Evolutionary conservation across 129 eudicot genomes (phyloP).

Genomic region (Tagetes patula): DNA sequence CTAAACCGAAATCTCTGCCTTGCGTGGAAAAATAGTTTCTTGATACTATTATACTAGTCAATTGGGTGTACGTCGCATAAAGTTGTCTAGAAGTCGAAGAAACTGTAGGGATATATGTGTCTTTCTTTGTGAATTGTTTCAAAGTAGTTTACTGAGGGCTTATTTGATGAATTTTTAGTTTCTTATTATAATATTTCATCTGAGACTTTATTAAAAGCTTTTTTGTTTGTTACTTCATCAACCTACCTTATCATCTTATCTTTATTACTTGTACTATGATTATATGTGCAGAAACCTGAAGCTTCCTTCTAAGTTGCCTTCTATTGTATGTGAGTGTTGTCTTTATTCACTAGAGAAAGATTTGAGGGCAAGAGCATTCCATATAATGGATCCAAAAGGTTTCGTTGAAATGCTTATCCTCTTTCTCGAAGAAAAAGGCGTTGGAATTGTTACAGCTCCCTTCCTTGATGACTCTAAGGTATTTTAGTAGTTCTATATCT

Average conservation of each 20-base stretch:
- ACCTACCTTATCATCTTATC: not conserved
- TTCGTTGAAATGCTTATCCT: slow-evolving; percentile 71
- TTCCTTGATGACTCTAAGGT: slow-evolving; percentile 57
- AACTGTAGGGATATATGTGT: not conserved
- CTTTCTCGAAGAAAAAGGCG: slow-evolving; percentile 83
- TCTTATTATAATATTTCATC: not conserved
- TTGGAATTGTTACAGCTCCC: slow-evolving; percentile 50
- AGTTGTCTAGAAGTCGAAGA: not conserved
- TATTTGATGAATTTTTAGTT: not conserved
- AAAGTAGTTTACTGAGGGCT: not conserved
- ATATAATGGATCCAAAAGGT: slow-evolving; percentile 86
- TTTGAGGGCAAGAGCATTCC: slow-evolving; percentile 82
- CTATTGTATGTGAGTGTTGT: slow-evolving; percentile 87
- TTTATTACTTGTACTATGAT: slow-evolving; percentile 7
- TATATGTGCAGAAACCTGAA: slow-evolving; percentile 67
- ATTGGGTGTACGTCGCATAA: not conserved
- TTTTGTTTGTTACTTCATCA: not conserved
- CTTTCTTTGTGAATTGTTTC: not conserved
- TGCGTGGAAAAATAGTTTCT: not conserved
- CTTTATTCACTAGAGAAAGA: slow-evolving; percentile 79
- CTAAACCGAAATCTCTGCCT: slow-evolving; percentile 1
- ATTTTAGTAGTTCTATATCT: not conserved
- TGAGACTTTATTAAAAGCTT: not conserved
- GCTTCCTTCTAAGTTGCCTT: slow-evolving; percentile 87
- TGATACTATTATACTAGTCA: not conserved